These are phyloP conservation scores for Cercospora janseana DNA, from an alignment of 2,329 filamentous ascomycete genomes.

Conservation along the genomic window DNA sequence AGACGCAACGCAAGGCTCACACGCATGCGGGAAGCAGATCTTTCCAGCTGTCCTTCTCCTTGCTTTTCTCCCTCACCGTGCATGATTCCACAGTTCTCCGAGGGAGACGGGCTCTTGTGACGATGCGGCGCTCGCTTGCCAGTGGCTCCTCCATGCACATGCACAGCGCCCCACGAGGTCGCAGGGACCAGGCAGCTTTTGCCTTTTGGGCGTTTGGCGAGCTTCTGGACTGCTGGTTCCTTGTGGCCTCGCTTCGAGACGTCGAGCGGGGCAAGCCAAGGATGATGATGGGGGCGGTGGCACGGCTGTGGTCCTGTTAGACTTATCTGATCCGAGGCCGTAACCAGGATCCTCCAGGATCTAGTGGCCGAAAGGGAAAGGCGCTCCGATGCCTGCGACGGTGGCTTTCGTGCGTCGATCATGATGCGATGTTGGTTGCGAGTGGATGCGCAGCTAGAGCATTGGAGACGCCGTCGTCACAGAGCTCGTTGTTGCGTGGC, in stretches of 20 bases:
- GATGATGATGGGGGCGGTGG: background rate
- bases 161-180: too few species aligned
- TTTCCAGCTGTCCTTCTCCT: background rate
- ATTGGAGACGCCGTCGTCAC: too few species aligned
- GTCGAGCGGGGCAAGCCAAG: background rate
- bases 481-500: too few species aligned
- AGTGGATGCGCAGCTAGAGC: too few species aligned
- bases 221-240: background rate
- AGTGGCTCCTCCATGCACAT: too few species aligned
- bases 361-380: background rate
- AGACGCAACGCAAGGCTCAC: too few species aligned
- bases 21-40: background rate
- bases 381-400: background rate
- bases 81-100: background rate
- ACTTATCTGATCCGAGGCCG: slow-evolving; percentile 7
- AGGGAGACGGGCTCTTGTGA: too few species aligned
- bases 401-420: background rate
- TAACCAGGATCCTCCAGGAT: background rate
- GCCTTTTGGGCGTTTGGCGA: too few species aligned
- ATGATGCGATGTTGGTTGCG: background rate
- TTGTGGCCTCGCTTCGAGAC: too few species aligned
- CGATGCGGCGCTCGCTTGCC: too few species aligned
- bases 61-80: background rate
- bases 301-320: background rate
- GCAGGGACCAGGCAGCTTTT: too few species aligned